phyloP scores from a whole-genome alignment of 1,139 yeast genomes.

The Nakaseomyces kungkrabaensis region DNA sequence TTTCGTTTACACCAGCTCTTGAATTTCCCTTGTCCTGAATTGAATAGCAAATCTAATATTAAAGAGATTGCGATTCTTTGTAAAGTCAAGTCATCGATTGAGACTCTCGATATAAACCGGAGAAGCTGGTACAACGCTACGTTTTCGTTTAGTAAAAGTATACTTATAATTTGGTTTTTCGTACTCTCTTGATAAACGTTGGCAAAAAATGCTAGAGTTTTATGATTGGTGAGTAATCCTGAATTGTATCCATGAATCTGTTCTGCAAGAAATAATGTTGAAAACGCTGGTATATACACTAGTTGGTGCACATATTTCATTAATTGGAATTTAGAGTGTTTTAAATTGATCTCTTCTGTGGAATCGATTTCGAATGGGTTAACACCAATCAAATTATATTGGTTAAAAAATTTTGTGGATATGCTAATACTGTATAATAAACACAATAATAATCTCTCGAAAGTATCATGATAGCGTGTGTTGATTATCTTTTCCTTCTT shows the following conservation, averaged over 20 bases:
- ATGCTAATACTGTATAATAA: conserved; percentile 14
- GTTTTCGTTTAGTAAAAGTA: conserved; percentile 27
- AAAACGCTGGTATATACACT: conserved; percentile 21
- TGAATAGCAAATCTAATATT: conserved; percentile 30
- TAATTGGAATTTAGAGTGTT: conserved; percentile 2
- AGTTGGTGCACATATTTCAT: neutral
- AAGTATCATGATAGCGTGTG: conserved; percentile 11
- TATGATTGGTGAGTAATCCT: conserved; percentile 9
- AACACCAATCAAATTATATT: conserved; percentile 12
- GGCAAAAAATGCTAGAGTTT: neutral
- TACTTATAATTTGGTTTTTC: neutral
- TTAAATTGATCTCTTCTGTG: neutral
- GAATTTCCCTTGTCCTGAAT: conserved; percentile 5
- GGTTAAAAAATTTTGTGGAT: conserved; percentile 13
- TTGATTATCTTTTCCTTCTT: conserved; percentile 13
- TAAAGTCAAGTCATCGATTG: conserved; percentile 24
- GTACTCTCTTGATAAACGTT: neutral
- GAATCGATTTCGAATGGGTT: conserved; percentile 11
- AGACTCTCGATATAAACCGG: conserved; percentile 27
- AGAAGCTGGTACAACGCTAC: conserved; percentile 33
- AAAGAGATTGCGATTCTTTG: conserved; percentile 29
- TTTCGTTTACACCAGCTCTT: conserved; percentile 19
- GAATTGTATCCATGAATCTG: conserved; percentile 15
- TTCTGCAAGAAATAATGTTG: conserved; percentile 26
- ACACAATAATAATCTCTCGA: conserved; percentile 13